A percentile compares a stretch with the other conserved stretches of the same genome.
phyloP scores from a whole-genome alignment of 805 yeast species.

The Debaryomyces castellii region DNA sequence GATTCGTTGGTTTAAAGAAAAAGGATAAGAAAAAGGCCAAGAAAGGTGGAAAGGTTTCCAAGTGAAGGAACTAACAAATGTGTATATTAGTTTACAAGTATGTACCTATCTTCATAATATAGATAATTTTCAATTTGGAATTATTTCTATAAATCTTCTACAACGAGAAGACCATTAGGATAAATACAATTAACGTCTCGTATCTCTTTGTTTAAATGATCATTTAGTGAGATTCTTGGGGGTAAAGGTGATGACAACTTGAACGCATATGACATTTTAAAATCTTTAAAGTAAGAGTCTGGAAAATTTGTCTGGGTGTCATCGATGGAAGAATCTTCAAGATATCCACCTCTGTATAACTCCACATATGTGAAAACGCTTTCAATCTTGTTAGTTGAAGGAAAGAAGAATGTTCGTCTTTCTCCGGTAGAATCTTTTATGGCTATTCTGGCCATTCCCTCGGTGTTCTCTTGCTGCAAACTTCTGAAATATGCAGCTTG shows the following conservation, averaged over 20 bases:
- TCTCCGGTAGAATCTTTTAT: conserved; percentile 64
- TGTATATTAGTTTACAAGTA: background rate
- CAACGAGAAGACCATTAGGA: conserved; percentile 55
- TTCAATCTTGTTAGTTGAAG: conserved; percentile 25
- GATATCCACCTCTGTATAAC: conserved; percentile 40
- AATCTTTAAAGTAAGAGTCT: conserved; percentile 16
- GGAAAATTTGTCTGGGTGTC: conserved; percentile 10
- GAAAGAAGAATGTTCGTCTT: conserved; percentile 44
- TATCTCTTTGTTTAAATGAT: conserved; percentile 31
- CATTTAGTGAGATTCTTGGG: conserved; percentile 32
- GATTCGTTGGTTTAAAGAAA: conserved; percentile 74
- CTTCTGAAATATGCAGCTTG: conserved; percentile 23
- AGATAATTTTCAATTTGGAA: background rate
- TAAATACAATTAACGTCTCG: conserved; percentile 58
- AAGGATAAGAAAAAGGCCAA: conserved; percentile 78
- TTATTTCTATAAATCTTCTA: conserved; percentile 40
- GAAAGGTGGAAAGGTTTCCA: conserved; percentile 41
- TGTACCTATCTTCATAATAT: conserved; percentile 1
- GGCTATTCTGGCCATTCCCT: conserved; percentile 58
- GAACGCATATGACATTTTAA: conserved; percentile 27
- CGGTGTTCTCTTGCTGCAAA: conserved; percentile 12
- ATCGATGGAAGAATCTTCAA: conserved; percentile 23
- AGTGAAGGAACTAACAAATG: conserved; percentile 9
- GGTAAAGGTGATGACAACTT: conserved; percentile 38
- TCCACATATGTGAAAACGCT: conserved; percentile 38